Evolutionary conservation across 108 stramenopile species (phyloP).

Genomic region (Pseudonitzschia pungens): DNA sequence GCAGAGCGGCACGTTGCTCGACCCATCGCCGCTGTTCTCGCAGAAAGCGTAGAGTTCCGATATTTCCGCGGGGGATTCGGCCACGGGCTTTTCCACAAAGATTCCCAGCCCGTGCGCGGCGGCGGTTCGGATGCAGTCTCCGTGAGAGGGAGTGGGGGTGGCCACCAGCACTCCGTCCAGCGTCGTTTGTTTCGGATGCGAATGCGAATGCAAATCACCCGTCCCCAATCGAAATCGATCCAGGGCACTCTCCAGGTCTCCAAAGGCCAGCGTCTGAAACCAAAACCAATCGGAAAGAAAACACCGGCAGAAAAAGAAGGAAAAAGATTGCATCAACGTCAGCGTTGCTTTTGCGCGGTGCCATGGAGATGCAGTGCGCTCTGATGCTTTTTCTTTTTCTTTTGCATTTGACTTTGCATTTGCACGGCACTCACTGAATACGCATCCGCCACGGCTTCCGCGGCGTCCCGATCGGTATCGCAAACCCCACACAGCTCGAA

Average conservation of each 20-base stretch:
- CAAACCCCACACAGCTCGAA: constrained; percentile 56
- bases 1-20: constrained; percentile 52
- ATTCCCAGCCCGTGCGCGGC: constrained; percentile 36
- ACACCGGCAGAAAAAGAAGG: not conserved
- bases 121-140: constrained; percentile 42
- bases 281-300: too few relatives aligned
- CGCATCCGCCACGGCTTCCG: constrained; percentile 30
- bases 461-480: constrained; percentile 45
- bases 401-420: not conserved
- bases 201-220: not conserved
- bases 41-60: constrained; percentile 37
- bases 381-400: not conserved
- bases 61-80: constrained; percentile 50
- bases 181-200: constrained; percentile 3
- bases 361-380: not conserved
- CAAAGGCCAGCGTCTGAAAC: constrained; percentile 10
- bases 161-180: constrained; percentile 57
- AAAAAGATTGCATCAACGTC: not conserved
- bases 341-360: not conserved
- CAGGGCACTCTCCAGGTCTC: not conserved
- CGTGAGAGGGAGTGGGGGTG: constrained; percentile 60
- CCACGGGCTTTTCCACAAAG: constrained; percentile 76
- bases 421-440: constrained; percentile 34
- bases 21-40: not conserved
- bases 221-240: not conserved